These are phyloP conservation scores for Colletotrichum higginsianum DNA, from an alignment of 2,329 filamentous ascomycete genomes.

Conservation along the genomic window DNA sequence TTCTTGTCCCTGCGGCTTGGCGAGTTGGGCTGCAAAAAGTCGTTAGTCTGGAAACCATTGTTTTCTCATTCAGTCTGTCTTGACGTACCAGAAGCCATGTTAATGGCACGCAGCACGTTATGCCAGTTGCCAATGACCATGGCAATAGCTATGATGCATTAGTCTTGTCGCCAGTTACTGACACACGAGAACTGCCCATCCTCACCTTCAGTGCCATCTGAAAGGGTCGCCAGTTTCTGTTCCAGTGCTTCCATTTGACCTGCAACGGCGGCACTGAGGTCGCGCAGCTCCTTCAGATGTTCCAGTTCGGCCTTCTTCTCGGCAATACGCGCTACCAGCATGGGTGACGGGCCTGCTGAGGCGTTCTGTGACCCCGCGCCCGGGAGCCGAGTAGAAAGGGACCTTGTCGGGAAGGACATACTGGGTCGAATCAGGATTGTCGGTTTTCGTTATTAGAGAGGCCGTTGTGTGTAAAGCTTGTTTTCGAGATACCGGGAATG, in stretches of 20 bases:
- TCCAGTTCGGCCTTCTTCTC: conserved; percentile 90
- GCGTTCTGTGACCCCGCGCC: conserved; percentile 67
- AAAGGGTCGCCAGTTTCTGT: conserved; percentile 82
- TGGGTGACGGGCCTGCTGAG: conserved; percentile 74
- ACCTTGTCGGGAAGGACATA: conserved; percentile 72
- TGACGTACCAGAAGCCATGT: conserved; percentile 84
- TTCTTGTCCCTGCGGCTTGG: conserved; percentile 67
- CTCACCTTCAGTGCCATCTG: conserved; percentile 84
- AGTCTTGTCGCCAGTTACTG: not conserved
- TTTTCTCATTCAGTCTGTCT: not conserved
- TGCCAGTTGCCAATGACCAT: conserved; percentile 91
- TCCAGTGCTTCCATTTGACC: conserved; percentile 87
- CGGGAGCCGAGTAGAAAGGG: conserved; percentile 77
- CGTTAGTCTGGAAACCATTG: conserved; percentile 14
- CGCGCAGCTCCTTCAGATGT: conserved; percentile 82
- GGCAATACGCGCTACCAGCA: conserved; percentile 81
- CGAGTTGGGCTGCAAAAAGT: conserved; percentile 73
- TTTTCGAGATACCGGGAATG: not conserved
- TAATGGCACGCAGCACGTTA: conserved; percentile 86
- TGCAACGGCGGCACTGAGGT: conserved; percentile 83
- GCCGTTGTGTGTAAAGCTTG: not conserved
- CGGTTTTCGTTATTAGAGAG: not conserved
- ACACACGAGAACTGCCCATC: not conserved
- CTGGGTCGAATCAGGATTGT: conserved; percentile 3
- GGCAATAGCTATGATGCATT: conserved; percentile 75